Evolutionary conservation across 2,329 filamentous ascomycete genomes (phyloP), one percentile per base, ranked within the genome.

Genomic region (Chaetomiaceae sp.): DNA sequence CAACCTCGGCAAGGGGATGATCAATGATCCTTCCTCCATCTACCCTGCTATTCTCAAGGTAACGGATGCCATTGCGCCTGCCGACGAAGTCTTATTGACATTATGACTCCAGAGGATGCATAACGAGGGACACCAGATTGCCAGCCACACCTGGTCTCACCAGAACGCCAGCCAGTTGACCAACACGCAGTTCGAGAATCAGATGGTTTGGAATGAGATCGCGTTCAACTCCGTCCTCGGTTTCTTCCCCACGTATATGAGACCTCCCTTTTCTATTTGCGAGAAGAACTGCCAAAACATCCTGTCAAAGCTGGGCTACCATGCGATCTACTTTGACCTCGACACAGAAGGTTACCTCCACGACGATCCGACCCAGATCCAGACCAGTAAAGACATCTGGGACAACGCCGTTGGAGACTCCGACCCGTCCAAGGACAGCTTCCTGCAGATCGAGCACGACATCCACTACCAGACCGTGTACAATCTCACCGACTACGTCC

Each of bases 1-100:
- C 61, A 78, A 77, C 62, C 66, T 74, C 32, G 70, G 70, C 54
- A 79, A 78, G 61, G 75, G 75, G 30, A 60, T 69, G 54, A 79
- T 80, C 54, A 77, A 80, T 51, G 67, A 73, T 45, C 62, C 68
- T 3, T 67, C 64, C 14, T 65, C 67, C 10, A 64, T 63, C n/a
- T 76, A 69, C 62, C 62, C 68, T n/a, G 62, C 63, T 12, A 63
- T 71, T 34, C 72, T 78, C 56, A 64, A 67, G 62, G 66, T 58
- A 59, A 44, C 45, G 11, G 17, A 20, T 15, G 30, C 10, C 27
- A 10, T n/a, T 26, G 22, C 24, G 6, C 3, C 27, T 26, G n/a
- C 2, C 19, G 9, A 9, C 3, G 29, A 9, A 34, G n/a, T 15
- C 12, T 32, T 4, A 20, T 52, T 59, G 34, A 55, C 37, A 19